phyloP scores from a whole-genome alignment of 345 rosid species.

The Physaria fendleri region DNA sequence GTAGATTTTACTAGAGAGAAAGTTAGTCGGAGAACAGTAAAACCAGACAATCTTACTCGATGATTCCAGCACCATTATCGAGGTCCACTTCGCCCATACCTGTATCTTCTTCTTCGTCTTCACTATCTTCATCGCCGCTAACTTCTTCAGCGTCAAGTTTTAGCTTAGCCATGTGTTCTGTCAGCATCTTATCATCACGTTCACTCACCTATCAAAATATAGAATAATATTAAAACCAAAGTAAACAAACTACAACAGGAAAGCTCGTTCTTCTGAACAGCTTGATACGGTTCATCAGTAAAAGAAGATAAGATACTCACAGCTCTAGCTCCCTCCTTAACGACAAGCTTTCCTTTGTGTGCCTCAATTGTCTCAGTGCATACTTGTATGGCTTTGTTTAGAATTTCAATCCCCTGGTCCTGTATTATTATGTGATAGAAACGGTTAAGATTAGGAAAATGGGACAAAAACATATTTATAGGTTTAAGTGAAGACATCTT shows the following conservation, averaged over 20 bases:
- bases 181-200: conserved; percentile 85
- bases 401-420: conserved; percentile 92
- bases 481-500: neutral
- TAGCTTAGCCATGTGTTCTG: conserved; percentile 96
- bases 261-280: conserved; percentile 4
- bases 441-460: neutral
- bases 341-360: conserved; percentile 83
- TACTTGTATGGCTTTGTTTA: conserved; percentile 65
- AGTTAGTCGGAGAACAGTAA: neutral
- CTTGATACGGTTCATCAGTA: neutral
- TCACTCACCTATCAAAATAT: conserved; percentile 74
- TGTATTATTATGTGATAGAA: conserved; percentile 21
- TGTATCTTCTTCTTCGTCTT: conserved; percentile 83
- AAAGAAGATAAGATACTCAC: conserved; percentile 42
- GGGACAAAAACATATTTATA: neutral
- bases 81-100: conserved; percentile 89
- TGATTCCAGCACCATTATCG: conserved; percentile 48
- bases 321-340: conserved; percentile 91
- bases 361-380: conserved; percentile 73
- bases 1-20: neutral
- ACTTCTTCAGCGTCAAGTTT: conserved; percentile 73
- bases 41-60: conserved; percentile 39
- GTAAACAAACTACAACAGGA: neutral
- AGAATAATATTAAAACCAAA: neutral
- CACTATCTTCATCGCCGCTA: conserved; percentile 93